Evolutionary conservation across 352 stramenopile genomes (phyloP).

Genomic region (Phytophthora sp.): DNA sequence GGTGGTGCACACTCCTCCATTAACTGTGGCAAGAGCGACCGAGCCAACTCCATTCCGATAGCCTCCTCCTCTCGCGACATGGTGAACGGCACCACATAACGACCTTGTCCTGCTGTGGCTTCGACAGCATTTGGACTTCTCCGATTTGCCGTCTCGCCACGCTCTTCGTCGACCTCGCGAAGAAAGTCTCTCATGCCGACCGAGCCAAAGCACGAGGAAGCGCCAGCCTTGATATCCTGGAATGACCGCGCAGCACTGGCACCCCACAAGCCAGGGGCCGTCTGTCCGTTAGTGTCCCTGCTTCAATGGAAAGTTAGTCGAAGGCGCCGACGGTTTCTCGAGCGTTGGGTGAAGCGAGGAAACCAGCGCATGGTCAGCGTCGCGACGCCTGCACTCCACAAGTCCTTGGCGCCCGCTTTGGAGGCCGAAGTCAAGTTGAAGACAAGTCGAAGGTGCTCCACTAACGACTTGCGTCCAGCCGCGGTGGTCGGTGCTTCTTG

Average conservation of each 20-base stretch:
- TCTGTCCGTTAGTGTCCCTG: slow-evolving; percentile 22
- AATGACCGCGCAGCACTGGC: slow-evolving; percentile 13
- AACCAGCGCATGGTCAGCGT: background rate
- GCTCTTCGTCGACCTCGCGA: slow-evolving; percentile 13
- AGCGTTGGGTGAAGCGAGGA: slow-evolving; percentile 19
- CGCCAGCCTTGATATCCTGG: slow-evolving; percentile 13
- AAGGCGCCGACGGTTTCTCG: slow-evolving; percentile 30
- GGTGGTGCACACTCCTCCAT: slow-evolving; percentile 39
- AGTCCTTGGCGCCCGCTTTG: too few species aligned
- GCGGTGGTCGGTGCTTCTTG: background rate
- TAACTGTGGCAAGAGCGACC: slow-evolving; percentile 33
- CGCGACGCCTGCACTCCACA: too few species aligned
- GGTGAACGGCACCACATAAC: slow-evolving; percentile 57
- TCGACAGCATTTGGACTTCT: background rate
- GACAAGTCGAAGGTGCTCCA: slow-evolving; percentile 1
- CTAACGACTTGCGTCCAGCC: background rate
- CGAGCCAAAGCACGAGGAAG: too few species aligned
- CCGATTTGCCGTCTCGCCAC: slow-evolving; percentile 3
- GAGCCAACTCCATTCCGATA: slow-evolving; percentile 26
- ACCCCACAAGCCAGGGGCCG: slow-evolving; percentile 19
- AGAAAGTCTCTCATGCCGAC: slow-evolving; percentile 26
- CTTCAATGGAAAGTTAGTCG: slow-evolving; percentile 21
- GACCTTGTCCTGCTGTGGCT: slow-evolving; percentile 32
- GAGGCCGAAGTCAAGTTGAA: slow-evolving; percentile 4
- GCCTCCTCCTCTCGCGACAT: slow-evolving; percentile 55